These are phyloP conservation scores for Lichtheimia ornata DNA, from an alignment of 371 early-diverging fungal species.

Conservation along the genomic window DNA sequence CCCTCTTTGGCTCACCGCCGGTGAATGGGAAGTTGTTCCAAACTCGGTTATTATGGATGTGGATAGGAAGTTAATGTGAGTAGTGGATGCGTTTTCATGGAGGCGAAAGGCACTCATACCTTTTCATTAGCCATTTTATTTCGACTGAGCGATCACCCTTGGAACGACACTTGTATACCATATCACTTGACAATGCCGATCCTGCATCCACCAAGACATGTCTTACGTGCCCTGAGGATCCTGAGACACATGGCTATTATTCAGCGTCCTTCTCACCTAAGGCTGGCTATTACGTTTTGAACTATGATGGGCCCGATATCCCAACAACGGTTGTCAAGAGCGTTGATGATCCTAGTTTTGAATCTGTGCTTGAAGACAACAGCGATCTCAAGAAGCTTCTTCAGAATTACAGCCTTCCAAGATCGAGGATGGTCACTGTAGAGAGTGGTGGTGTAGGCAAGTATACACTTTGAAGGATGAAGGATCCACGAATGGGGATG, in stretches of 20 bases:
- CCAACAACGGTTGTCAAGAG: conserved; percentile 79
- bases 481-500: background rate
- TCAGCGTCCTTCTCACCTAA: conserved; percentile 74
- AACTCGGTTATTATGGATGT: conserved; percentile 65
- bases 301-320: conserved; percentile 86
- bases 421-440: conserved; percentile 53
- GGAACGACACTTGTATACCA: conserved; percentile 76
- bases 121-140: conserved; percentile 50
- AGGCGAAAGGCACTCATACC: no score
- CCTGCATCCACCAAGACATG: conserved; percentile 35
- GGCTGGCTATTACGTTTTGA: conserved; percentile 71
- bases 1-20: conserved; percentile 75
- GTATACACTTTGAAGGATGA: background rate
- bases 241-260: conserved; percentile 69
- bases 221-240: conserved; percentile 39
- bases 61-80: conserved; percentile 59
- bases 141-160: conserved; percentile 79
- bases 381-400: conserved; percentile 39
- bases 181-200: conserved; percentile 19
- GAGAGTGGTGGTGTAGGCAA: conserved; percentile 58
- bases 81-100: background rate
- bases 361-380: conserved; percentile 61
- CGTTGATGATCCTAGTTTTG: conserved; percentile 51
- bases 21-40: conserved; percentile 82
- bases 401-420: conserved; percentile 59